Conservation (phyloP, 768 basidiomycete species). For the Phaffia tasmanica region DNA sequence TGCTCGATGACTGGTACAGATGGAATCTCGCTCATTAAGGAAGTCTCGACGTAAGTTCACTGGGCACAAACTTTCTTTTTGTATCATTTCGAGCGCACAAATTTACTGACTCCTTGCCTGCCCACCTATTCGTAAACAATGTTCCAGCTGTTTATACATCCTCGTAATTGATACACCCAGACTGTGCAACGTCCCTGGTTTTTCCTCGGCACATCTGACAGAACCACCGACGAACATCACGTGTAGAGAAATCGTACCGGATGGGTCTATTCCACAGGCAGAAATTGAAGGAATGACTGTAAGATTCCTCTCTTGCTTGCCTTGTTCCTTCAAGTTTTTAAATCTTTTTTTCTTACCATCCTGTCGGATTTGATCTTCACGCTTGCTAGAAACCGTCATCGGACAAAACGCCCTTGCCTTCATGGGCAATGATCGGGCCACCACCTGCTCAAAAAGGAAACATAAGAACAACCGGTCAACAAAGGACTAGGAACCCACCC, state of each 20-base stretch:
- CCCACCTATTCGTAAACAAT: not conserved
- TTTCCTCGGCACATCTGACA: slow-evolving; percentile 61
- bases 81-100: not conserved
- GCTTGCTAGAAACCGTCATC: no score
- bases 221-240: slow-evolving; percentile 59
- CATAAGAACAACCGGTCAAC: no score
- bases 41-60: slow-evolving; percentile 61
- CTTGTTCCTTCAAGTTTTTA: no score
- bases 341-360: no score
- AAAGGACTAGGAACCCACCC: no score
- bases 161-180: slow-evolving; percentile 90
- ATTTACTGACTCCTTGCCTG: not conserved
- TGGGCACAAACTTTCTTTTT: not conserved
- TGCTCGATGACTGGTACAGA: slow-evolving; percentile 92
- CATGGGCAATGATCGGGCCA: no score
- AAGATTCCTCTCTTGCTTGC: not conserved
- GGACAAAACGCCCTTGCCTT: no score
- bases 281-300: not conserved
- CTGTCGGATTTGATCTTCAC: no score
- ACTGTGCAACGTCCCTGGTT: slow-evolving; percentile 83
- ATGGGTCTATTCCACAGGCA: not conserved
- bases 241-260: slow-evolving; percentile 60
- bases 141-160: slow-evolving; percentile 57
- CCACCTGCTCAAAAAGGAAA: no score
- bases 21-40: slow-evolving; percentile 79